Conservation (phyloP, 75 land plant genomes). For the Azolla pinnata region DNA sequence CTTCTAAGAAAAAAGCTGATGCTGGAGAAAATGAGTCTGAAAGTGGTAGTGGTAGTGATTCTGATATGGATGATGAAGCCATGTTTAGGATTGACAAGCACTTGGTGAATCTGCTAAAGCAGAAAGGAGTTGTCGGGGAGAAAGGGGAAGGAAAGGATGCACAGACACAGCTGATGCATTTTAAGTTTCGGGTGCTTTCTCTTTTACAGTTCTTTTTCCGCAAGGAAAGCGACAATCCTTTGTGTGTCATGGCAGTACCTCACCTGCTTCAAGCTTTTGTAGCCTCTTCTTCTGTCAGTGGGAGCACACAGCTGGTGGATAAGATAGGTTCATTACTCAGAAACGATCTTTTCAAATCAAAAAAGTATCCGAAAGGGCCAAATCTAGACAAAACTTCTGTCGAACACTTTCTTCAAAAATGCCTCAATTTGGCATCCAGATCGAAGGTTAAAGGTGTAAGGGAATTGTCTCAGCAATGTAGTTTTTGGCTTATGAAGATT, state of each 20-base stretch:
- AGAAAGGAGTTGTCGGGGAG: conserved; percentile 40
- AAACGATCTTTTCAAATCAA: conserved; percentile 63
- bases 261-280: conserved; percentile 52
- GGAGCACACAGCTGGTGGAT: conserved; percentile 52
- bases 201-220: conserved; percentile 73
- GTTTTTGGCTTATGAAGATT: conserved; percentile 68
- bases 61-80: conserved; percentile 85
- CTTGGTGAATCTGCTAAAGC: conserved; percentile 49
- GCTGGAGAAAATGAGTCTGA: too few relatives aligned
- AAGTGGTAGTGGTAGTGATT: conserved; percentile 27
- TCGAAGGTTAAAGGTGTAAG: conserved; percentile 37
- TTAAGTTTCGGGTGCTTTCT: conserved; percentile 81
- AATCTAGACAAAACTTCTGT: conserved; percentile 33
- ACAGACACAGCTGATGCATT: conserved; percentile 62
- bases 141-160: conserved; percentile 37
- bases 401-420: conserved; percentile 46
- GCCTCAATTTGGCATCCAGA: conserved; percentile 46
- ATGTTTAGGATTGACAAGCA: conserved; percentile 85
- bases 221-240: conserved; percentile 57
- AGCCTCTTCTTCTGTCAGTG: conserved; percentile 40
- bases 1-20: conserved; percentile 6
- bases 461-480: conserved; percentile 48
- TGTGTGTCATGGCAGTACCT: conserved; percentile 46
- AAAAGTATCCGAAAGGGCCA: conserved; percentile 60
- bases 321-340: conserved; percentile 50